Base-by-base conservation (phyloP, 2,329 filamentous ascomycete genomes). In the Rhynchosporium agropyri region DNA sequence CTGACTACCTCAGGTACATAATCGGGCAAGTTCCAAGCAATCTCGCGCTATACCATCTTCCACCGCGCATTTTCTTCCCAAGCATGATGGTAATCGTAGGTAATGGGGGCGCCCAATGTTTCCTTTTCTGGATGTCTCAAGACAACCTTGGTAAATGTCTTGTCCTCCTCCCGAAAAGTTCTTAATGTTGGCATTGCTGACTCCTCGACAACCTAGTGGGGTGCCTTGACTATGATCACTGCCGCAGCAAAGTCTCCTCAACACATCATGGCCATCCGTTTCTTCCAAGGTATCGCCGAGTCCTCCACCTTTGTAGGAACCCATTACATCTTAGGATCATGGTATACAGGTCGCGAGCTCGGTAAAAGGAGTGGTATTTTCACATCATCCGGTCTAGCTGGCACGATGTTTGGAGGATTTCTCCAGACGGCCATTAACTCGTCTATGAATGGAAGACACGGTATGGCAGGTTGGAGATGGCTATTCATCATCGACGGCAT, bases 51-150 rank as follows among this genome's bases (percentile, higher is more conserved):
- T 83, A 88, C 72, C 86, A 87, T 67, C 71, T 89, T 64, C 81
- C 81, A 56, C 87, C 86, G 2, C 79, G 85, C n/a, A 78, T 84
- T 65, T 89, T 84, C 77, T 87, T 87, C 69, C 86, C 86, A 61
- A 69, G 77, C 33, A 87, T 86, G 80, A 87, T 88, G 81, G 62
- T 87, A 26, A 70, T 84, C 62, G 20, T 20, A 20, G 20, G 20
- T 20, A 20, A 20, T 20, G 20, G 20, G 20, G 20, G 20, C 20
- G 20, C 20, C 20, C 20, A 20, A 20, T 20, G 20, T 20, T 20
- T 20, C 20, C 20, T 20, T 20, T 20, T 20, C 20, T 20, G 20
- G 20, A 20, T 20, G 20, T 20, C 20, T 20, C 20, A 20, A 20
- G 20, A 20, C 20, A 20, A 20, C 20, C 20, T 20, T 20, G 20